Percentiles rank a stretch among this genome's conserved stretches.
phyloP scores from a whole-genome alignment of 1,284 basidiomycete species.

The Trametes sp. region DNA sequence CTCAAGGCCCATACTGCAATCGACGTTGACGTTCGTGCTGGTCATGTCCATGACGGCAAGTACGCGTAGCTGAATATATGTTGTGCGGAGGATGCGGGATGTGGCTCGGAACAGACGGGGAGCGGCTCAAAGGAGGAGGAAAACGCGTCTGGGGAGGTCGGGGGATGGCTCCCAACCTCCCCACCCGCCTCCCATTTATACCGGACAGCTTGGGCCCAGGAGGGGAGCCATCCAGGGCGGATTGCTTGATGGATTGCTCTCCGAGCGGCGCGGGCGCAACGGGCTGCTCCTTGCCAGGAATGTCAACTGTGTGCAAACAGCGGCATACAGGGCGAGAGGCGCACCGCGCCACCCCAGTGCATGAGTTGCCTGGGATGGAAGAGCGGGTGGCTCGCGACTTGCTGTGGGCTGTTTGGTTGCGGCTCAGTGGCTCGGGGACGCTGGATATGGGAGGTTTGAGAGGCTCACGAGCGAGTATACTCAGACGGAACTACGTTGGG shows the following conservation, averaged over 20 bases:
- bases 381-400: conserved; percentile 20
- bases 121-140: conserved; percentile 1
- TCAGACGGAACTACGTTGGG: no score
- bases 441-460: conserved; percentile 6
- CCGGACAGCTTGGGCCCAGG: background rate
- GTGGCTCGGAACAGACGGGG: conserved; percentile 1
- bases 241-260: conserved; percentile 29
- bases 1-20: no score
- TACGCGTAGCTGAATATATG: no score
- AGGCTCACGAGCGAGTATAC: conserved; percentile 6
- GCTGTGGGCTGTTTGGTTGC: conserved; percentile 20
- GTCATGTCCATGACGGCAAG: background rate
- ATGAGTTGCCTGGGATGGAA: conserved; percentile 22
- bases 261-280: conserved; percentile 7
- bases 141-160: conserved; percentile 10
- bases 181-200: conserved; percentile 19
- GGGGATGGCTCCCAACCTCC: conserved; percentile 8
- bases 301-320: conserved; percentile 21
- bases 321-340: conserved; percentile 23
- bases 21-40: no score
- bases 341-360: conserved; percentile 20
- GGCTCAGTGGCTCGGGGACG: conserved; percentile 21
- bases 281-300: conserved; percentile 27
- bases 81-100: no score
- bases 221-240: conserved; percentile 8